Evolutionary conservation across 768 basidiomycete species (phyloP), one percentile per base, ranked within the genome.

Genomic region (Nevesoporus exiguus): DNA sequence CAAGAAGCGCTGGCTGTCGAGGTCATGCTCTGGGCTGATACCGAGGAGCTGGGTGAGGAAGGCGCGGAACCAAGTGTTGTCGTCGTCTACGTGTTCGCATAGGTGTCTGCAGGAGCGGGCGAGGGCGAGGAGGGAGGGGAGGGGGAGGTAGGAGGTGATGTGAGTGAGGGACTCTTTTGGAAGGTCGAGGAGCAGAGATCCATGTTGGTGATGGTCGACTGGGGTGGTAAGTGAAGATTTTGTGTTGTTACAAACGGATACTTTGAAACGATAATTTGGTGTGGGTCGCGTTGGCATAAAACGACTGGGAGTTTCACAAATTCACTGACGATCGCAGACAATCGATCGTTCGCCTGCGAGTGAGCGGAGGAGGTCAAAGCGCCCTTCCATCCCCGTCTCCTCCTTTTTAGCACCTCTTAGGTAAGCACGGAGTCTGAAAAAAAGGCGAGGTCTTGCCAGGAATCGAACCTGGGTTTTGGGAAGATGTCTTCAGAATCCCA

Each of bases 11-110:
- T 71, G 70, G 56, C 77, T 68, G 51, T 76, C 64, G 30, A 86
- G 68, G 55, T 82, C 79, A 51, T 70, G 70, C 69, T 91, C 87
- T 17, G 88, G 89, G 9, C 76, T 70, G 49, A 90, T 78, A 46
- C 80, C 83, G 41, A 90, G 66, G 64, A 83, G 84, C 66, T 85
- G 84, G 49, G 75, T 80, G 56, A 83, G 73, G 68, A 89, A 90
- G 27, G 91, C 90, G 21, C 82, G 75, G 47, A 80, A 77, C 90
- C 90, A 93, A 33, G 88, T 91, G 63, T 81, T 84, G 55, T 93
- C 90, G 61, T 88, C 79, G 51, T 79, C 79, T 77, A 90, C 73
- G 77, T 90, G 89, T 57, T 77, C 73, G 65, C 78, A 75, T 52
- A 90, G 75, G 54, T 63, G 65, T 44, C 67, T 72, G 70, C 77